These are phyloP conservation scores for Zoysia matrella DNA, from an alignment of 202 grass and related monocot genomes.

Conservation along the genomic window DNA sequence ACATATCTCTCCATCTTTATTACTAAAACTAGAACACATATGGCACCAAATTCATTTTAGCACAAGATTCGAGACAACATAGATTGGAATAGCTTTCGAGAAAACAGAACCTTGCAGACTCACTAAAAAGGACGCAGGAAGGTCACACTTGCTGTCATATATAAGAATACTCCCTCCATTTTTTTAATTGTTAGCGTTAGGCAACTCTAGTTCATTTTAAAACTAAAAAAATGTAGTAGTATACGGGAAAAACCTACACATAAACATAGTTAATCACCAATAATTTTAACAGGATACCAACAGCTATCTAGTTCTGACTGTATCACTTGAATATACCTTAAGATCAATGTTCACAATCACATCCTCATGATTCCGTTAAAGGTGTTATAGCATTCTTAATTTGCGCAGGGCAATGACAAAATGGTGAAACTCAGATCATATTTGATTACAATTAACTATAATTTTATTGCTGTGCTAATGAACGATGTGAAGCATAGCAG, in stretches of 20 bases:
- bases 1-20: not conserved
- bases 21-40: not conserved
- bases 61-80: not conserved
- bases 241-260: not conserved
- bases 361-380: not conserved
- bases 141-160: not conserved
- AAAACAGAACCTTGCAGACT: not conserved
- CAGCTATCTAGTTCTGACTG: not conserved
- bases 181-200: too few relatives aligned
- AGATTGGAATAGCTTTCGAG: too few relatives aligned
- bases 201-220: too few relatives aligned
- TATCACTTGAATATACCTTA: not conserved
- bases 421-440: not conserved
- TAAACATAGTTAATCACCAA: not conserved
- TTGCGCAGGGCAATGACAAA: not conserved
- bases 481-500: not conserved
- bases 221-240: too few relatives aligned
- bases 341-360: too few relatives aligned
- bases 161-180: too few relatives aligned
- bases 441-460: not conserved
- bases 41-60: not conserved
- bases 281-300: not conserved
- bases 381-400: not conserved
- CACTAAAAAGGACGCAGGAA: not conserved
- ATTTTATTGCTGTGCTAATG: not conserved